Conservation (phyloP, 164 flowering plant genomes). For the Vitis amurensis region DNA sequence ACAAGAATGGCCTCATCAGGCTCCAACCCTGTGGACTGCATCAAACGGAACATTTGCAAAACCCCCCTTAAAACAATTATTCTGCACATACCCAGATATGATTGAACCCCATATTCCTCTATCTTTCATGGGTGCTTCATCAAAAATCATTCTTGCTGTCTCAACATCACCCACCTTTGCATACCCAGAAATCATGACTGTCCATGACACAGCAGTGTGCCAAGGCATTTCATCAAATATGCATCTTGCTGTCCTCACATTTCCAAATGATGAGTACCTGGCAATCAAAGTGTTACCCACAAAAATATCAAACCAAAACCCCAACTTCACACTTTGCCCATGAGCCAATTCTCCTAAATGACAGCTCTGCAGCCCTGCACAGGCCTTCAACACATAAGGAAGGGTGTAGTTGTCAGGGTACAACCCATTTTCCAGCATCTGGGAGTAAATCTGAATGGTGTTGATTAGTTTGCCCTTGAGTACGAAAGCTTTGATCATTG, state of each 20-base stretch:
- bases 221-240: conserved; percentile 48
- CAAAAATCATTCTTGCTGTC: conserved; percentile 48
- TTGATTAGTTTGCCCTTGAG: conserved; percentile 24
- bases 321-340: conserved; percentile 43
- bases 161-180: conserved; percentile 54
- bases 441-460: conserved; percentile 28
- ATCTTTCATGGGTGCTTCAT: conserved; percentile 57
- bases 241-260: conserved; percentile 32
- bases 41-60: conserved; percentile 48
- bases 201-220: conserved; percentile 50
- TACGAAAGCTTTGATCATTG: conserved; percentile 60
- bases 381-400: conserved; percentile 59
- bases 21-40: conserved; percentile 41
- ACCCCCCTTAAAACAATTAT: conserved; percentile 61
- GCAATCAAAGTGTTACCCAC: conserved; percentile 54
- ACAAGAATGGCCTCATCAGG: conserved; percentile 61
- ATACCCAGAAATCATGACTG: conserved; percentile 59
- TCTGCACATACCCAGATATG: conserved; percentile 66
- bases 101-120: conserved; percentile 67
- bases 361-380: conserved; percentile 26
- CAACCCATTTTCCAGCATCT: conserved; percentile 31
- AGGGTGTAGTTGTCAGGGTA: conserved; percentile 63
- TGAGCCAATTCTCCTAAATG: conserved; percentile 43
- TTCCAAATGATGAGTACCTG: conserved; percentile 39
- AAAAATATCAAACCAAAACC: conserved; percentile 37